Conservation (phyloP, 805 yeast genomes). For the Priceomyces carsonii region DNA sequence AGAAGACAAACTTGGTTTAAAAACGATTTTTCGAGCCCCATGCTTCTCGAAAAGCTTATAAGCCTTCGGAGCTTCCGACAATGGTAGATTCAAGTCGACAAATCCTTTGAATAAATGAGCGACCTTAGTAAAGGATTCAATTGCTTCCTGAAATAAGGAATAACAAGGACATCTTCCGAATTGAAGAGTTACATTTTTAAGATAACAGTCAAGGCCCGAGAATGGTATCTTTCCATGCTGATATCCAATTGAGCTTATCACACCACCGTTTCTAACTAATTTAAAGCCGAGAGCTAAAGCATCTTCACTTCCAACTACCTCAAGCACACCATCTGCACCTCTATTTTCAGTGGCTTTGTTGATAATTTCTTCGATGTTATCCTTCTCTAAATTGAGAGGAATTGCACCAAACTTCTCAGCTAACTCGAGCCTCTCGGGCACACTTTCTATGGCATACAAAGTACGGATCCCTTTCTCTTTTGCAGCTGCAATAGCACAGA, state of each 20-base stretch:
- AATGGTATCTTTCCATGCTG: conserved; percentile 2
- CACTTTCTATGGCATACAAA: conserved; percentile 1
- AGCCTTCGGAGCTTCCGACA: conserved; percentile 4
- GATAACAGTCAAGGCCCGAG: conserved; percentile 3
- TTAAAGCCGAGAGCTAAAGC: conserved; percentile 2
- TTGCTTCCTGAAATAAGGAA: conserved; percentile 3
- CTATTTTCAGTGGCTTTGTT: conserved; percentile 1
- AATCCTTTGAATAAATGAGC: conserved; percentile 3
- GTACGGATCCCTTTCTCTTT: not conserved
- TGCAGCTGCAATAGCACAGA: conserved; percentile 1
- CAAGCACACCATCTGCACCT: conserved; percentile 4
- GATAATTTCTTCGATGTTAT: conserved; percentile 2
- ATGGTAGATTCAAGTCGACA: conserved; percentile 3
- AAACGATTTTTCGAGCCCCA: conserved; percentile 4
- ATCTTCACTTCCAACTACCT: conserved; percentile 4
- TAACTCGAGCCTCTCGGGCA: not conserved
- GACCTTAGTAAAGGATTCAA: conserved; percentile 2
- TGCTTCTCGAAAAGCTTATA: conserved; percentile 2
- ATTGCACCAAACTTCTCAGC: conserved; percentile 3
- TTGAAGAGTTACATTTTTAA: conserved; percentile 3
- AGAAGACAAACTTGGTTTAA: conserved; percentile 2
- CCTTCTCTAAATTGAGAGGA: conserved; percentile 1
- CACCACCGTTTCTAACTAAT: conserved; percentile 2
- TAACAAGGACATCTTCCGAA: conserved; percentile 7
- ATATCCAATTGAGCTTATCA: conserved; percentile 1